Percentiles rank a stretch among this genome's conserved stretches.
Conservation (phyloP, 148 eudicot genomes). For the Rhododendron mucronatum region DNA sequence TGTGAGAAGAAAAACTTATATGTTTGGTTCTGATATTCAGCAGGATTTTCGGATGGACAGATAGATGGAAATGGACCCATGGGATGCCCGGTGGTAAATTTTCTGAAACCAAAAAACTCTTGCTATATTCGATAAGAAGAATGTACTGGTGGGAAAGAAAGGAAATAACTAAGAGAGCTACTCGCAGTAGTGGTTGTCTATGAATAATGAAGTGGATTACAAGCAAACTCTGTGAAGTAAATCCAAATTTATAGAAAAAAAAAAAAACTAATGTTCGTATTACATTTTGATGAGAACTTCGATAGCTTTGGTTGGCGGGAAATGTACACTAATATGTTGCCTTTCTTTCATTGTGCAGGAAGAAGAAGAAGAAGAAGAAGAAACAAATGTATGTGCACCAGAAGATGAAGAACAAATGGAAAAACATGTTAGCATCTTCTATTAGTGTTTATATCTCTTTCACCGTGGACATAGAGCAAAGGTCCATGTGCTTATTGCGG, state of each 20-base stretch:
- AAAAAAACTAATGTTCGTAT: background rate
- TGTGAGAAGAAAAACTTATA: background rate
- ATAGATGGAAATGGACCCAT: slow-evolving; percentile 13
- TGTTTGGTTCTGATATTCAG: background rate
- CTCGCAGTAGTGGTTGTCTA: background rate
- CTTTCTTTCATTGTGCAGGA: slow-evolving; percentile 13
- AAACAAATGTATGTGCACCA: background rate
- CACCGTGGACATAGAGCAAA: background rate
- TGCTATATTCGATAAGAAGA: background rate
- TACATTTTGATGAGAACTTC: background rate
- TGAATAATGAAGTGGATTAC: background rate
- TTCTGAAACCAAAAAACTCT: background rate
- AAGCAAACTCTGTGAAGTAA: background rate
- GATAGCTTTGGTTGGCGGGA: background rate
- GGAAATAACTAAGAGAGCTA: background rate
- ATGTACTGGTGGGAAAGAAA: no score
- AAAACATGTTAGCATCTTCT: slow-evolving; percentile 15
- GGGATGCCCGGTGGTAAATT: slow-evolving; percentile 15
- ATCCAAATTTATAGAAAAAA: background rate
- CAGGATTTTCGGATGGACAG: slow-evolving; percentile 22
- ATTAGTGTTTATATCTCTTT: background rate
- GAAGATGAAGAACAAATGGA: slow-evolving; percentile 2
- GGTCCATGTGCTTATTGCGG: background rate
- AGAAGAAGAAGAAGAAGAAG: slow-evolving; percentile 6
- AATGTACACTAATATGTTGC: background rate